These are phyloP conservation scores for Calvatia gigantea DNA, from an alignment of 768 basidiomycete species.

Conservation along the genomic window DNA sequence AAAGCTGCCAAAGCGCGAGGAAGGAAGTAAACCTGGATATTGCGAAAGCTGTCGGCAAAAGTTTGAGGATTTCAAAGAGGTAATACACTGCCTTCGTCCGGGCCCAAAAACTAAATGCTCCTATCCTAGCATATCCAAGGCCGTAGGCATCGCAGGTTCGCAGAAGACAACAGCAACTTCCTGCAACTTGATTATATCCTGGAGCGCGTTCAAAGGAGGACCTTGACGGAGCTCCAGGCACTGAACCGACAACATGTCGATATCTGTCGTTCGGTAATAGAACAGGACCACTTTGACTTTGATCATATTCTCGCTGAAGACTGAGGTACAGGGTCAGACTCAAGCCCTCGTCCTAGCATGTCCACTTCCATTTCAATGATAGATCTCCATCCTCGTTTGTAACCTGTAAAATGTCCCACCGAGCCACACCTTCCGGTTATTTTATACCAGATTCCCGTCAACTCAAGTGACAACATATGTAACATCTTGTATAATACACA, in stretches of 20 bases:
- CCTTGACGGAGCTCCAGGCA: conserved; percentile 27
- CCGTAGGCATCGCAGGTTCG: conserved; percentile 80
- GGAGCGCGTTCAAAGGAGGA: conserved; percentile 49
- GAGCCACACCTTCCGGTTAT: neutral
- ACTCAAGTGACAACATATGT: conserved; percentile 7
- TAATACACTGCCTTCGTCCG: conserved; percentile 34
- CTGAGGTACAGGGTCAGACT: neutral
- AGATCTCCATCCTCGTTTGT: neutral
- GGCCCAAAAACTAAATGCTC: conserved; percentile 2
- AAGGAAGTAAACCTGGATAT: conserved; percentile 90
- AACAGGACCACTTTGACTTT: neutral
- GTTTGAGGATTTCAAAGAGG: conserved; percentile 83
- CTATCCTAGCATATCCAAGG: conserved; percentile 62
- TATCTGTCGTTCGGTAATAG: conserved; percentile 11
- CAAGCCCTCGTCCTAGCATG: too few relatives aligned
- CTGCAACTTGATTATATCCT: conserved; percentile 74
- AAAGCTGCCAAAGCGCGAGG: conserved; percentile 72
- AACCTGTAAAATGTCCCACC: conserved; percentile 1
- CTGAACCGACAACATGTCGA: conserved; percentile 23
- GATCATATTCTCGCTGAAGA: neutral
- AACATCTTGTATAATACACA: conserved; percentile 13
- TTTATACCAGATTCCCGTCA: too few relatives aligned
- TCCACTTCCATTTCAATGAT: neutral
- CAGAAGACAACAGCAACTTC: conserved; percentile 75
- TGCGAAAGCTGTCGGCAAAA: conserved; percentile 94